Base-by-base conservation (phyloP, 768 basidiomycete genomes). In the Pulveroboletus sp. region DNA sequence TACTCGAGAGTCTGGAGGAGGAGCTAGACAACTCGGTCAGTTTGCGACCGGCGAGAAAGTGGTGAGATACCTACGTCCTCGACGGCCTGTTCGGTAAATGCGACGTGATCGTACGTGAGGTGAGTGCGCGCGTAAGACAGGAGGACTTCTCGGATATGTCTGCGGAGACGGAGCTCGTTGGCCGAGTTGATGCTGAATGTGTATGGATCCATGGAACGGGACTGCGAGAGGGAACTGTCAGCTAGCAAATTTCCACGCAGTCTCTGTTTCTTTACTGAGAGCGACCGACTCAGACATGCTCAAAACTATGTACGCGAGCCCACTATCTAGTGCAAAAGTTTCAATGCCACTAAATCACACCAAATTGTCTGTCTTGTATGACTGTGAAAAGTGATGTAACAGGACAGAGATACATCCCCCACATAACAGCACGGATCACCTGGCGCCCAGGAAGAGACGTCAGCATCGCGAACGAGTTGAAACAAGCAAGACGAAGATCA, bases 111-210 rank as follows among this genome's bases (percentile, higher is more conserved):
- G 45, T 67, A 75, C 0, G 81, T 77, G 27, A 83, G 64, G 62
- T 87, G 77, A 16, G 60, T 64, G 31, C 71, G 71, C 7, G 69
- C 75, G 56, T 87, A 87, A 35, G 75, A 70, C 24, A 78, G 66
- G 24, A 87, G 71, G 24, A 84, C 62, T 31, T 73, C 65, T 34
- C 73, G 78, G 48, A 87, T 78, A 58, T 85, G 84, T 39, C 53
- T 53, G 31, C 61, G 62, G 53, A 64, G 45, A 49, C 56, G 63
- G 42, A 60, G 51, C 21, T 65, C 62, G 17, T 32, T 46, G 39
- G 49, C 23, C 10, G 57, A 49, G 33, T 62, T 36, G 49, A 60
- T 45, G 43, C n/a, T 45, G 53, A 55, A 63, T 21, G 50, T 44
- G 16, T 19, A 45, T 9, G 50, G 40, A 40, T 57, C 54, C 62